Evolutionary conservation across 83 land plant genomes (phyloP).

Genomic region (Larix sibirica): DNA sequence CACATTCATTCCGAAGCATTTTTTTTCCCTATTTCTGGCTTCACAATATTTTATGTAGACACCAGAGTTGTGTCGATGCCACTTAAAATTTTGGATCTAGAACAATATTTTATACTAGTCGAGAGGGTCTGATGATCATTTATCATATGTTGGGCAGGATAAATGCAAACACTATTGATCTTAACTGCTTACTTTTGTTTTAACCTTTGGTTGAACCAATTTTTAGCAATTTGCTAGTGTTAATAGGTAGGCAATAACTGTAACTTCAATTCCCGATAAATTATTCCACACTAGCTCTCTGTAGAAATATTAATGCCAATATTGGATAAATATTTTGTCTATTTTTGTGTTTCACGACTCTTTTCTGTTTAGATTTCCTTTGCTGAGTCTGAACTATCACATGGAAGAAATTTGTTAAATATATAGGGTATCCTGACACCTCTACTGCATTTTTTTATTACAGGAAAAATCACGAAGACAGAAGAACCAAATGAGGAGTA

Average conservation of each 20-base stretch:
- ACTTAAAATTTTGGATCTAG: neutral
- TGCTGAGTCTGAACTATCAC: neutral
- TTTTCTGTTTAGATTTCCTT: neutral
- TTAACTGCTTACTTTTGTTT: neutral
- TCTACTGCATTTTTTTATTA: neutral
- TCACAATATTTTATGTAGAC: constrained; percentile 14
- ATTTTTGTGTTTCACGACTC: neutral
- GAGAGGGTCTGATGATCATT: neutral
- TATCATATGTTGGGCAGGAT: neutral
- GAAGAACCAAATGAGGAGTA: constrained; percentile 25
- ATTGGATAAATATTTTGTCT: neutral
- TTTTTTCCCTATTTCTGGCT: neutral
- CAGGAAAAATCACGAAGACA: constrained; percentile 23
- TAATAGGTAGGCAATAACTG: neutral
- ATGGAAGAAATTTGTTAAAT: neutral
- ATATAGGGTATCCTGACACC: neutral
- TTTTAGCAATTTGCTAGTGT: neutral
- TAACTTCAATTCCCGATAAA: neutral
- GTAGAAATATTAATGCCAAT: neutral
- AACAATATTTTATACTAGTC: neutral
- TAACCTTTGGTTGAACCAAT: neutral
- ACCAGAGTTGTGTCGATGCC: neutral
- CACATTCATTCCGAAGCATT: too few species aligned
- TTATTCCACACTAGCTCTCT: neutral
- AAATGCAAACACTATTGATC: neutral